Evolutionary conservation across 352 stramenopile species (phyloP), one percentile per base, ranked within the genome.

Genomic region (Globisporangium spinosum): DNA sequence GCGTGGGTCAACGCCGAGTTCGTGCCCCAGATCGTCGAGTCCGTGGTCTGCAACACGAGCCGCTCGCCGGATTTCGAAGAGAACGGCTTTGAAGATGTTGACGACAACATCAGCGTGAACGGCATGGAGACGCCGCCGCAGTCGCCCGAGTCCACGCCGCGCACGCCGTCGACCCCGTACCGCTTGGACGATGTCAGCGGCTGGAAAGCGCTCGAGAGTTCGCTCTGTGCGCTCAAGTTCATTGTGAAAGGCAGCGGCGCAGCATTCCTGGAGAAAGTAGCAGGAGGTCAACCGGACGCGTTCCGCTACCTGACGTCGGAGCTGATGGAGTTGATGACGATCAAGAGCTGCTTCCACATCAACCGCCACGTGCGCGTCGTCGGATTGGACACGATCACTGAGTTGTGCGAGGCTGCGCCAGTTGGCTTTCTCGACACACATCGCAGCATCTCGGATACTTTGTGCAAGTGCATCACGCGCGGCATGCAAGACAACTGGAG

Each of bases 401-500:
- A 81, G 9, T 54, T 94, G 8, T 77, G 80, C 32, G 79, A 89
- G 1, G 73, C 71, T 35, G 73, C 80, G 10, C 80, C 84, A 0
- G 34, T 68, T 0, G 75, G 77, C 8, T 91, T 89, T 32, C 53
- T 91, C 0, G 81, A 89, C 0, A 27, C 68, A 0, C 75, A 90
- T 17, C 70, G 69, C 12, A 49, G 47, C 10, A 53, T 92, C 57
- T 80, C 74, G 10, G 80, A 92, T 51, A 67, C 71, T 0, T 17
- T 90, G 27, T 77, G 71, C 75, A 85, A 87, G 71, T 93, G 83
- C 56, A 83, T 93, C 49, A 72, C 89, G 47, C 82, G 85, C 23
- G 89, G 87, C 27, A 81, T 99, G 73, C 87, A 97, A 32, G 96
- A 99, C 77, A 98, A 98, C 77, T 99, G 97, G 97, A 98, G 90